Conservation (phyloP, 495 filamentous ascomycete species). For the Penicillium manginii region DNA sequence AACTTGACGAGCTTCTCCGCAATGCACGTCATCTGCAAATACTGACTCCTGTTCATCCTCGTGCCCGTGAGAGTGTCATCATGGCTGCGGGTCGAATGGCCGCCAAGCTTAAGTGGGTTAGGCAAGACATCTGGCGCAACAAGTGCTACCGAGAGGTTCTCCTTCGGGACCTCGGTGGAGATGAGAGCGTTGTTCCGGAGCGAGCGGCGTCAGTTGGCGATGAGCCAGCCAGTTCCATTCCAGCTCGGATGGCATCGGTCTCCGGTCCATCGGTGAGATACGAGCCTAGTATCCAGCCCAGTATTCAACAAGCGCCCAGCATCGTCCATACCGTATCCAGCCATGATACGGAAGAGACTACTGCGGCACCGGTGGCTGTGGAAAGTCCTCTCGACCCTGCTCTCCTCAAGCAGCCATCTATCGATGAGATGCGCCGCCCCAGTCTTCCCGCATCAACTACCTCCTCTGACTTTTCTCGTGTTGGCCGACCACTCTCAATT, state of each 20-base stretch:
- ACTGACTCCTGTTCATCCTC: slow-evolving; percentile 82
- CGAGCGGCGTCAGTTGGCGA: slow-evolving; percentile 23
- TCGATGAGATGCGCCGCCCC: slow-evolving; percentile 37
- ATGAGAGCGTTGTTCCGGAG: slow-evolving; percentile 37
- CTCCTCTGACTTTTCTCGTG: slow-evolving; percentile 32
- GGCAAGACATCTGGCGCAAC: slow-evolving; percentile 91
- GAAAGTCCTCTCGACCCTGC: slow-evolving; percentile 17
- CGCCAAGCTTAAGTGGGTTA: slow-evolving; percentile 88
- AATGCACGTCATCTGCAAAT: slow-evolving; percentile 94
- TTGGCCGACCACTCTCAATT: slow-evolving; percentile 37
- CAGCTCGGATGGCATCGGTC: slow-evolving; percentile 21
- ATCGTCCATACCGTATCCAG: slow-evolving; percentile 24
- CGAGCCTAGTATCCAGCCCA: slow-evolving; percentile 21
- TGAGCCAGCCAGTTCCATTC: slow-evolving; percentile 14
- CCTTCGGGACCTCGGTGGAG: slow-evolving; percentile 80
- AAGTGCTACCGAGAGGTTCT: slow-evolving; percentile 91
- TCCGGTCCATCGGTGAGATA: slow-evolving; percentile 28
- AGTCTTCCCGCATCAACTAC: slow-evolving; percentile 41
- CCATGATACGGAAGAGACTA: slow-evolving; percentile 22
- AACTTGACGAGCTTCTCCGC: slow-evolving; percentile 79
- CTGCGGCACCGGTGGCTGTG: background rate
- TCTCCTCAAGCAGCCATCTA: slow-evolving; percentile 25
- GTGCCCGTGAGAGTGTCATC: slow-evolving; percentile 83
- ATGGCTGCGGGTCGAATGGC: slow-evolving; percentile 83
- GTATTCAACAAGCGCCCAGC: slow-evolving; percentile 22